Evolutionary conservation across 2,329 filamentous ascomycete species (phyloP), one percentile per base, ranked within the genome.

Genomic region (Aspergillus neoniger): DNA sequence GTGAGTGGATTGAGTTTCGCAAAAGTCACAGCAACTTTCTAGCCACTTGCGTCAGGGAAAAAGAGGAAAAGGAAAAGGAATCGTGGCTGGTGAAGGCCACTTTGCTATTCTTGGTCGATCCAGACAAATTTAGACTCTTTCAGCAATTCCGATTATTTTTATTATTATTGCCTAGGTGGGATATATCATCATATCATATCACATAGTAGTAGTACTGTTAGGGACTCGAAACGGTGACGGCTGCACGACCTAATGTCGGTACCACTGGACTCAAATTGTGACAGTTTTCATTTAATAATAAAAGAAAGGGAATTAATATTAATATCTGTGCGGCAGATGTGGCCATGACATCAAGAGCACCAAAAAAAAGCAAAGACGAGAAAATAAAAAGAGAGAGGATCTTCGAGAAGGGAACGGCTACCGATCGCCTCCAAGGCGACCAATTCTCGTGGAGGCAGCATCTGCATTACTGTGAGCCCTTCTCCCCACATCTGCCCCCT

Each of bases 11-110:
- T 58, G 32, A 58, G 5, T 54, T 58, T 32, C 47, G 25, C 41
- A 36, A 36, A 36, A 36, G 15, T 19, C 28, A 51, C 51, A 55
- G 55, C 28, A 30, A 30, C 28, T 30, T 30, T 36, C 32, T 36
- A 63, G 61, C 61, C 61, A 61, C 61, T 53, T 63, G 47, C 47
- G 53, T 56, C 53, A 54, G 50, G 56, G 52, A 53, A 25, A 23
- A 14, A 28, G 25, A 28, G 38, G 28, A 48, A 38, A 28, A 23
- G 52, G 39, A 21, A 15, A 52, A 12, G 25, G 25, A 17, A 21
- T 23, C 17, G 59, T 61, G 59, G 59, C 59, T 62, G 38, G 44
- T 56, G 52, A 55, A 30, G 21, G 47, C 3, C 23, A 21, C 41
- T 44, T 49, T 28, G 14, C 23, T 28, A 36, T 36, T 36, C 32